phyloP scores from a whole-genome alignment of 176 grass and related monocot genomes.

The Elymus sibiricus region DNA sequence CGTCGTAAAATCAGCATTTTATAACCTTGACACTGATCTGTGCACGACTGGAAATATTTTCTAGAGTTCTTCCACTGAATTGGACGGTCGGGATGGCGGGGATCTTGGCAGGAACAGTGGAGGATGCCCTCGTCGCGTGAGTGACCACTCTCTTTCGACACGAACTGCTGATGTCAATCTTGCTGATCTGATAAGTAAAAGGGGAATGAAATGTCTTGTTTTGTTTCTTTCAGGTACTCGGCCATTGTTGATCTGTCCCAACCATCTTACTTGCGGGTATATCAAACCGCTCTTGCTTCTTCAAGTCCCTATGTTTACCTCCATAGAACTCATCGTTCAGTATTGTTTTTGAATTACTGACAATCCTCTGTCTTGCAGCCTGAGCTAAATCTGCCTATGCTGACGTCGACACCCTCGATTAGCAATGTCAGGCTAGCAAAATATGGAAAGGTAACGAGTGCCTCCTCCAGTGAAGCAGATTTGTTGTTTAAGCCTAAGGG shows the following conservation, averaged over 20 bases:
- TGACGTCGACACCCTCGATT: slow-evolving; percentile 55
- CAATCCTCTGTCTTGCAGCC: slow-evolving; percentile 37
- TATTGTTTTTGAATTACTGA: neutral
- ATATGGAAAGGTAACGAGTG: slow-evolving; percentile 51
- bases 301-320: neutral
- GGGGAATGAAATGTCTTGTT: neutral
- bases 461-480: neutral
- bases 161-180: neutral
- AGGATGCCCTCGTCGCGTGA: slow-evolving; percentile 81
- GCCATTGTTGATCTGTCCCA: slow-evolving; percentile 64
- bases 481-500: neutral
- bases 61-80: slow-evolving; percentile 89
- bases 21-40: neutral
- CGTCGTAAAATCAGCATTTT: neutral
- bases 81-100: slow-evolving; percentile 98
- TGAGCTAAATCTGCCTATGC: slow-evolving; percentile 74
- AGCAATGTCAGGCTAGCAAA: slow-evolving; percentile 79
- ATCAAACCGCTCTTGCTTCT: neutral
- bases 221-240: slow-evolving; percentile 59
- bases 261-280: slow-evolving; percentile 54
- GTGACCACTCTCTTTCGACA: slow-evolving; percentile 1
- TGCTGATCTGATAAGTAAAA: neutral
- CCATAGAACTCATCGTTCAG: neutral
- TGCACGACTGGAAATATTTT: neutral
- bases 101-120: slow-evolving; percentile 86